Evolutionary conservation across 805 yeast species (phyloP).

Genomic region (Candida endomychidarum): DNA sequence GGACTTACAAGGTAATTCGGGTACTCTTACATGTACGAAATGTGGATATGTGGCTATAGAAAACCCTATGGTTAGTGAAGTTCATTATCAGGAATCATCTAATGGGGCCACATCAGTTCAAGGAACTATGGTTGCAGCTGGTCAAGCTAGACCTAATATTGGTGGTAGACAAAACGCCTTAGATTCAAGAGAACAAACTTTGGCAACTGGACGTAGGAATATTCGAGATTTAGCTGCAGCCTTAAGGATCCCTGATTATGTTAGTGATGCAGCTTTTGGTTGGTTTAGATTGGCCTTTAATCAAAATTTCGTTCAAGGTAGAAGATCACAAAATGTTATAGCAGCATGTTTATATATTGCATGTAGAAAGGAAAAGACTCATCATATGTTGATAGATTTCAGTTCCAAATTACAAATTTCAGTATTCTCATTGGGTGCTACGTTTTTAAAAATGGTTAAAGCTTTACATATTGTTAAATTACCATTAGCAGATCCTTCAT

Average conservation of each 20-base stretch:
- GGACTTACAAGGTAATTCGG: slow-evolving; percentile 36
- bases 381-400: slow-evolving; percentile 94
- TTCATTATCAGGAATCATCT: slow-evolving; percentile 88
- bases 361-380: slow-evolving; percentile 87
- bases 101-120: slow-evolving; percentile 95
- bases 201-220: slow-evolving; percentile 78
- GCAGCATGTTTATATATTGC: slow-evolving; percentile 95
- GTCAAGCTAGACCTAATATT: slow-evolving; percentile 71
- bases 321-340: slow-evolving; percentile 91
- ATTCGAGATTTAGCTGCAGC: slow-evolving; percentile 79
- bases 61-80: slow-evolving; percentile 92
- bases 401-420: slow-evolving; percentile 86
- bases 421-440: slow-evolving; percentile 93
- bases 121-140: slow-evolving; percentile 90
- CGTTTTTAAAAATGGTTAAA: slow-evolving; percentile 90
- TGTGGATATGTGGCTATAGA: slow-evolving; percentile 93
- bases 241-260: slow-evolving; percentile 75
- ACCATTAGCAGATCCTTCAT: slow-evolving; percentile 91
- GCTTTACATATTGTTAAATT: slow-evolving; percentile 70
- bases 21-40: slow-evolving; percentile 72
- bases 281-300: slow-evolving; percentile 89
- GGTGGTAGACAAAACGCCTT: slow-evolving; percentile 69
- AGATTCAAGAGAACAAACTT: slow-evolving; percentile 87
- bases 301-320: slow-evolving; percentile 93
- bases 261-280: slow-evolving; percentile 81